Conservation (phyloP, 2,329 filamentous ascomycete species). For the Huntiella bhutanensis region DNA sequence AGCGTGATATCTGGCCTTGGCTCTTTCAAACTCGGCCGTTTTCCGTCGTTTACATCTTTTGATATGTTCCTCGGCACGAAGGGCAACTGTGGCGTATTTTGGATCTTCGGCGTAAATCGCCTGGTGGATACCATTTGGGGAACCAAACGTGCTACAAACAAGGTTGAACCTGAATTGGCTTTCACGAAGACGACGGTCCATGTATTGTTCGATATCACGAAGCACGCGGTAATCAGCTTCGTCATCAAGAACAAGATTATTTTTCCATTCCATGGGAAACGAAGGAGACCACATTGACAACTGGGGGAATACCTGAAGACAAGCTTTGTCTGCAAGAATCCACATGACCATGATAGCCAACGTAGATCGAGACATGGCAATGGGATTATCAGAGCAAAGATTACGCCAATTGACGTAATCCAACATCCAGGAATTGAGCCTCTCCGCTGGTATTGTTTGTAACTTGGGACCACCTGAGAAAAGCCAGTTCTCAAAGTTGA, state of each 20-base stretch:
- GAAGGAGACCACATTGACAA: neutral
- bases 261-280: slow-evolving; percentile 17
- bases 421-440: too few species aligned
- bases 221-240: slow-evolving; percentile 28
- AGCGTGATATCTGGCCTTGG: too few species aligned
- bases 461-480: too few species aligned
- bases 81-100: neutral
- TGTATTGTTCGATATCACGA: slow-evolving; percentile 26
- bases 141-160: neutral
- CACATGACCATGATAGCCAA: neutral
- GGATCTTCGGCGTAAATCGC: neutral
- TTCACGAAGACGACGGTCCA: neutral
- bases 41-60: too few species aligned
- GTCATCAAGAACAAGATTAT: slow-evolving; percentile 26
- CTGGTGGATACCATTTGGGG: neutral
- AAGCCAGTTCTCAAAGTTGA: too few species aligned
- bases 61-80: neutral
- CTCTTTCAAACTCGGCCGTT: too few species aligned
- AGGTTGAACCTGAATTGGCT: neutral
- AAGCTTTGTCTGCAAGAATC: neutral
- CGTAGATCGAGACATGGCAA: neutral
- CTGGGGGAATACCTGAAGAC: neutral
- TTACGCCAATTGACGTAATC: too few species aligned
- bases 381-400: neutral
- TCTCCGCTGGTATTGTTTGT: too few species aligned